These are phyloP conservation scores for Thalassiosira mediterranea DNA, from an alignment of 352 stramenopile genomes.

Conservation along the genomic window DNA sequence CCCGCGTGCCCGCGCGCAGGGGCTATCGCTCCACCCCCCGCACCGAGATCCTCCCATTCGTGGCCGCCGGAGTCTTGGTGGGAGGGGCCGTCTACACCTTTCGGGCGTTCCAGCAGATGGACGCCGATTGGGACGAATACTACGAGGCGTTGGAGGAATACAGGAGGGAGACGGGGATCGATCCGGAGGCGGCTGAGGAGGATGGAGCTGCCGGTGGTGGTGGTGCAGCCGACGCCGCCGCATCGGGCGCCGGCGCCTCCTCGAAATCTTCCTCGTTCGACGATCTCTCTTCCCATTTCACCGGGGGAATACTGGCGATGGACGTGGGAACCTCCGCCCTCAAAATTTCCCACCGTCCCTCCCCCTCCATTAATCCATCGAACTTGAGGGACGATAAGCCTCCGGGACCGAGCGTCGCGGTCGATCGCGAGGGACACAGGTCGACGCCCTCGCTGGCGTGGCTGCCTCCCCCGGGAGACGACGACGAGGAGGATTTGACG, in stretches of 20 bases:
- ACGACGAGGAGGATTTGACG: constrained; percentile 5
- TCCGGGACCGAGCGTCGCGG: constrained; percentile 16
- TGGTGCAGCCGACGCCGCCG: background rate
- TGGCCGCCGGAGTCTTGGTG: constrained; percentile 53
- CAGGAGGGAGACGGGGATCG: constrained; percentile 40
- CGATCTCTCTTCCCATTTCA: constrained; percentile 29
- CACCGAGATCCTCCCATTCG: constrained; percentile 70
- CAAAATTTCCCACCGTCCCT: constrained; percentile 39
- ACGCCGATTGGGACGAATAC: constrained; percentile 82
- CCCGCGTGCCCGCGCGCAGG: no score
- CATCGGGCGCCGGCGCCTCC: background rate
- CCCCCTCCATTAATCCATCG: background rate
- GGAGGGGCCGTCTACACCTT: constrained; percentile 62
- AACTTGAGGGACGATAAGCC: background rate
- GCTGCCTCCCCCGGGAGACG: constrained; percentile 14
- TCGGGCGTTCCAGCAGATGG: constrained; percentile 72
- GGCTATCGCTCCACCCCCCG: constrained; percentile 64
- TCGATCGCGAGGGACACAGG: constrained; percentile 46
- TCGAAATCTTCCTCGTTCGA: background rate
- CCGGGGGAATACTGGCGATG: constrained; percentile 40
- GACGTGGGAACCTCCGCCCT: constrained; percentile 37
- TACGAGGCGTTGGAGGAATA: constrained; percentile 71
- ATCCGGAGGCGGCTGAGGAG: constrained; percentile 5
- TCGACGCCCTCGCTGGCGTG: constrained; percentile 44
- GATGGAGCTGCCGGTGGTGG: background rate